These are phyloP conservation scores for Trichomonas tenax DNA, from an alignment of 208 protist species.

Conservation along the genomic window DNA sequence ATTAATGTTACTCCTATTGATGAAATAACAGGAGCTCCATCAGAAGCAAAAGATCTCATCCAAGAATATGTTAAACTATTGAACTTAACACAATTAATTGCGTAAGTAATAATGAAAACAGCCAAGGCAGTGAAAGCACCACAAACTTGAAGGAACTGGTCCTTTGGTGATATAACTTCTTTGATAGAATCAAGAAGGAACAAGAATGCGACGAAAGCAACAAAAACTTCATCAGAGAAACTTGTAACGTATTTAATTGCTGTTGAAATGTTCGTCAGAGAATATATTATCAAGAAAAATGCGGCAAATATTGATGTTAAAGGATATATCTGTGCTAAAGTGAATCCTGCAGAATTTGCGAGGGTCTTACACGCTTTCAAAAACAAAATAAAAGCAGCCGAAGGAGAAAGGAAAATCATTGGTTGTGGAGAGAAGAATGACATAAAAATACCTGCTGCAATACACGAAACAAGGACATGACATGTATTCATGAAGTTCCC, in stretches of 20 bases:
- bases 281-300: background rate
- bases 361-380: background rate
- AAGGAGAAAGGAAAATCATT: background rate
- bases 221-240: background rate
- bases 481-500: background rate
- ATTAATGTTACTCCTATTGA: background rate
- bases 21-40: background rate
- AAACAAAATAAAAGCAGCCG: background rate
- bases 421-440: background rate
- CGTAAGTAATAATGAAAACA: background rate
- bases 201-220: background rate
- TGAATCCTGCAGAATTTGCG: background rate
- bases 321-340: background rate
- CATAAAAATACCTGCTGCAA: background rate
- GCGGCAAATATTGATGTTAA: background rate
- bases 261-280: background rate
- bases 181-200: background rate
- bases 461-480: background rate
- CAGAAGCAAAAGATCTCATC: background rate
- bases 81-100: background rate
- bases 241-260: background rate
- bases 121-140: background rate
- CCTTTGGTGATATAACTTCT: background rate
- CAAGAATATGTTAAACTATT: background rate
- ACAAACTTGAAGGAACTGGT: background rate